Evolutionary conservation across 2,329 filamentous ascomycete genomes (phyloP).

Genomic region (Diaporthe eres): DNA sequence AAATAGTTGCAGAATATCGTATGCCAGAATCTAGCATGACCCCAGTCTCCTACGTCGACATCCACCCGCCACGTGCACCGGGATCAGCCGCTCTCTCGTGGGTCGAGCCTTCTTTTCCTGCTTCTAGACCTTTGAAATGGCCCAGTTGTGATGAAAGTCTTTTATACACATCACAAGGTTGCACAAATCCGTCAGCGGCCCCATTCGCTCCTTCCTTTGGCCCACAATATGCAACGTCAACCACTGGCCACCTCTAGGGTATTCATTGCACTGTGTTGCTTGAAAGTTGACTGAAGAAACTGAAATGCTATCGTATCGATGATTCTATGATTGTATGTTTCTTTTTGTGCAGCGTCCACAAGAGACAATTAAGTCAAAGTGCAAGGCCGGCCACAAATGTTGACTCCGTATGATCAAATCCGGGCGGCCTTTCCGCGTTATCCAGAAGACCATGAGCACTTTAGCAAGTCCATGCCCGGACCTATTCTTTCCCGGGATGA

Average conservation of each 20-base stretch:
- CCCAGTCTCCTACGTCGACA: slow-evolving; percentile 15
- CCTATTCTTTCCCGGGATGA: neutral
- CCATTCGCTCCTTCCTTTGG: neutral
- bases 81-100: neutral
- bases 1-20: neutral
- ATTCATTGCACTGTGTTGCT: neutral
- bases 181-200: neutral
- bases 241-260: neutral
- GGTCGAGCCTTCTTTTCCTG: neutral
- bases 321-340: neutral
- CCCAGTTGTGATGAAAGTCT: neutral
- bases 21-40: neutral
- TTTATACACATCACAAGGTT: neutral
- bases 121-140: neutral
- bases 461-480: neutral
- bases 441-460: neutral
- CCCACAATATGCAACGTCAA: neutral
- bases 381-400: neutral
- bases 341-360: neutral
- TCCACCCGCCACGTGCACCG: slow-evolving; percentile 23
- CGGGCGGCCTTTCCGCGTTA: neutral
- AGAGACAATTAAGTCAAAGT: neutral
- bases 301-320: neutral
- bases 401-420: neutral
- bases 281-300: neutral